Evolutionary conservation across 108 stramenopile genomes (phyloP).

Genomic region (Pelagomonas calceolata): DNA sequence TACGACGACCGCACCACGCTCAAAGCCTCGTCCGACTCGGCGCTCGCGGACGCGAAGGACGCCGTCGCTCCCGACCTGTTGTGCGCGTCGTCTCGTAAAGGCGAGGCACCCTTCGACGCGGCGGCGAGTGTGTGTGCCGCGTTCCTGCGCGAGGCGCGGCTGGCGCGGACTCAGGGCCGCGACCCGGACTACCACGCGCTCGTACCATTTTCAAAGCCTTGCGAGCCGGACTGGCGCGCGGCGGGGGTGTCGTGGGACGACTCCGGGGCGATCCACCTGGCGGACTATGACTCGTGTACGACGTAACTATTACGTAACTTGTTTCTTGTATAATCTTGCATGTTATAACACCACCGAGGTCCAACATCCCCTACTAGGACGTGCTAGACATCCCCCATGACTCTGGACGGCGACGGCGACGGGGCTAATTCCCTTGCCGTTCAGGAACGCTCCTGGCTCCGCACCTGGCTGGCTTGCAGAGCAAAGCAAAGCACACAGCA

Average conservation of each 20-base stretch:
- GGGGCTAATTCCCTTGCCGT: too few species aligned
- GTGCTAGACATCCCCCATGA: too few species aligned
- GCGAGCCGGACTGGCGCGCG: background rate
- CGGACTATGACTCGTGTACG: background rate
- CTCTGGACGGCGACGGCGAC: too few species aligned
- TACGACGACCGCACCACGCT: background rate
- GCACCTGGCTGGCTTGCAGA: too few species aligned
- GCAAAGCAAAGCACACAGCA: too few species aligned
- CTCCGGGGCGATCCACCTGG: background rate
- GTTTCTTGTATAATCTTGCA: too few species aligned
- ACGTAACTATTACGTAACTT: too few species aligned
- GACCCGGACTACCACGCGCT: background rate
- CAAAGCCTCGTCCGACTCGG: too few species aligned
- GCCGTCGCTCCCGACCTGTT: background rate
- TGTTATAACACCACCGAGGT: too few species aligned
- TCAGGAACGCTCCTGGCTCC: too few species aligned
- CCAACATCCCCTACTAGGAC: too few species aligned
- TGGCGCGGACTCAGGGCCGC: background rate
- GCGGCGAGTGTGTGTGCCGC: background rate
- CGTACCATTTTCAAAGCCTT: background rate
- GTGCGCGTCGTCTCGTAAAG: background rate
- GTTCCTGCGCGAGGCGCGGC: background rate
- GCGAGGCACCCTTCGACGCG: background rate
- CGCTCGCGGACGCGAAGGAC: background rate
- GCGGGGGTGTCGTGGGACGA: background rate